Evolutionary conservation across 352 stramenopile genomes (phyloP).

Genomic region (Phytophthora litchii): DNA sequence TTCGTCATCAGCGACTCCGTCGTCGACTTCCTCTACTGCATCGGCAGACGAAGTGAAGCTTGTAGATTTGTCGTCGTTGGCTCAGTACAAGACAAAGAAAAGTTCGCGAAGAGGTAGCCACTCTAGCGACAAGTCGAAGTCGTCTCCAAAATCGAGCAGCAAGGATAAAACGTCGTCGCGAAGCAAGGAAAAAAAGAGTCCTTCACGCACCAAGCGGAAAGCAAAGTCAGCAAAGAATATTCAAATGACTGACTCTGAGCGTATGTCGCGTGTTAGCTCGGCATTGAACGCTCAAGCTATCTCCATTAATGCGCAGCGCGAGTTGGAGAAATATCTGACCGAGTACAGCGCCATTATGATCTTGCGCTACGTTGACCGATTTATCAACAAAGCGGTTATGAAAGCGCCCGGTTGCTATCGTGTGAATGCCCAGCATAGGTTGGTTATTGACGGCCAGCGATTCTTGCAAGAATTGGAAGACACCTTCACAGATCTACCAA

Average conservation of each 20-base stretch:
- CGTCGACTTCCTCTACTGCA: constrained; percentile 21
- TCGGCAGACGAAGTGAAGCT: constrained; percentile 32
- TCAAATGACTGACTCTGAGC: constrained; percentile 51
- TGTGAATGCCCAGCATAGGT: constrained; percentile 46
- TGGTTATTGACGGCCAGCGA: constrained; percentile 74
- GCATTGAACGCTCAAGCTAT: constrained; percentile 69
- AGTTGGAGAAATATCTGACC: constrained; percentile 65
- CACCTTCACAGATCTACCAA: constrained; percentile 65
- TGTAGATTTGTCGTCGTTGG: constrained; percentile 33
- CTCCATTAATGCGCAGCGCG: constrained; percentile 73
- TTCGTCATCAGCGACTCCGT: constrained; percentile 26
- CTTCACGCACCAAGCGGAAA: constrained; percentile 37
- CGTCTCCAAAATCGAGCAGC: constrained; percentile 22
- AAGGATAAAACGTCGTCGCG: constrained; percentile 17
- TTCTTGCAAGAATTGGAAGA: constrained; percentile 72
- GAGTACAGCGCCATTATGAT: constrained; percentile 87
- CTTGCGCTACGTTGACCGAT: constrained; percentile 79
- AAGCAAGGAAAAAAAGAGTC: constrained; percentile 29
- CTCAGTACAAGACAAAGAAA: constrained; percentile 31
- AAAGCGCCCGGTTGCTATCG: constrained; percentile 74
- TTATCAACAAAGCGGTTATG: constrained; percentile 74
- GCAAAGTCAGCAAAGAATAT: constrained; percentile 46
- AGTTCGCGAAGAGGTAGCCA: constrained; percentile 22
- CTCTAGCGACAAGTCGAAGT: constrained; percentile 33
- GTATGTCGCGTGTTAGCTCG: constrained; percentile 61